Base-by-base conservation (phyloP, 345 rosid genomes). In the Orychophragmus violaceus region DNA sequence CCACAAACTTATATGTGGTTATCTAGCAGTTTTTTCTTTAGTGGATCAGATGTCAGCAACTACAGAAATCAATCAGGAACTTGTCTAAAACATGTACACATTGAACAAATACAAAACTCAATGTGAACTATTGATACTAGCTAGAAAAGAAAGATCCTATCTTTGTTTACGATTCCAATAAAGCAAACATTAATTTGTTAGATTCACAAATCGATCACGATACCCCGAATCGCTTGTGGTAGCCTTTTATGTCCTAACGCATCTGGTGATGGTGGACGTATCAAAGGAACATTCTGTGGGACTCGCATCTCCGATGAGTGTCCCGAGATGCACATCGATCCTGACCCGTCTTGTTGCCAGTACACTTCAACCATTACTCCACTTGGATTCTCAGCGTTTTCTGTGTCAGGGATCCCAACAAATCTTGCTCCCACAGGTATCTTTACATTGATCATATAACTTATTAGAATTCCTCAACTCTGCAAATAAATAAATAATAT, bases 311-410 rank as follows among this genome's bases (percentile, higher is more conserved):
- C 97, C 7, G 74, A 36, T 1, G 97, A 88, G 64, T 88, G 87
- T 21, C 94, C 87, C 3, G 94, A 83, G 64, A 86, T 86, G 82
- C 94, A 85, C 68, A 90, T 89, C 6, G 83, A 58, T 8, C 97
- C 97, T 0, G 87, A 63, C 25, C 85, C 96, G 57, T 93, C 98
- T 77, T 90, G 91, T 62, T 80, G 80, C 94, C 94, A 88, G 76
- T 83, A 83, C 2, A 90, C 97, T 85, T 90, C 92, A 23, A 90
- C 97, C 97, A 88, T 93, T 11, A 81, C 10, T 17, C 89, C 97
- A 59, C 83, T 59, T 0, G 91, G 92, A 74, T 85, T 80, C 74
- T 81, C 90, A 0, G 42, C 46, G 1, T 83, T 72, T 53, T 79
- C 87, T 4, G 85, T 88, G 46, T 87, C 89, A 1, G 92, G 98